Conservation (phyloP, 2,329 filamentous ascomycete genomes). For the Phialocephala subalpina region DNA sequence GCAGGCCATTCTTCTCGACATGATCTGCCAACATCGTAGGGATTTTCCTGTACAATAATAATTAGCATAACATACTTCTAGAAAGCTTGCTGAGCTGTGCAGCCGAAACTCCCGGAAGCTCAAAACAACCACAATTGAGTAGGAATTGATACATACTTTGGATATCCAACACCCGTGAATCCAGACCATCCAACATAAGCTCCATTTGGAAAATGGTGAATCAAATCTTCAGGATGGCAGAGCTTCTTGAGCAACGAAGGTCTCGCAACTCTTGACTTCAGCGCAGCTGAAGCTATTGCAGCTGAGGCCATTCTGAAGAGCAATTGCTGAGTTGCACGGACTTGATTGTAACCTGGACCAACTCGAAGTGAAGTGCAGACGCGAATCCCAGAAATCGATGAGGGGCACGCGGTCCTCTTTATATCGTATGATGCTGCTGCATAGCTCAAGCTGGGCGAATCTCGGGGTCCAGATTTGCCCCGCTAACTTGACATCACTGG, state of each 20-base stretch:
- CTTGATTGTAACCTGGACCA: not conserved
- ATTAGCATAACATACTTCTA: conserved; percentile 16
- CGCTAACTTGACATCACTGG: conserved; percentile 10
- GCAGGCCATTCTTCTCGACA: conserved; percentile 84
- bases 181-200: conserved; percentile 92
- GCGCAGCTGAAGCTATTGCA: conserved; percentile 52
- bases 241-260: conserved; percentile 84
- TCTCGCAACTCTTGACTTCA: conserved; percentile 78
- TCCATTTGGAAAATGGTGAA: conserved; percentile 83
- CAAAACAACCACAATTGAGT: conserved; percentile 5
- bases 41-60: conserved; percentile 67
- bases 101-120: conserved; percentile 11
- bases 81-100: not conserved
- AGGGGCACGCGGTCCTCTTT: not conserved
- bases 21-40: conserved; percentile 86
- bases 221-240: conserved; percentile 78
- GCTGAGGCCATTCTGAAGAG: conserved; percentile 37
- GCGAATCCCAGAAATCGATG: not conserved
- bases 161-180: conserved; percentile 90
- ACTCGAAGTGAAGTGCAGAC: not conserved
- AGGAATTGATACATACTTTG: conserved; percentile 66
- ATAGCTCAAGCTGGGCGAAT: conserved; percentile 22
- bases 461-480: conserved; percentile 13
- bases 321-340: conserved; percentile 16
- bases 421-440: conserved; percentile 29